Evolutionary conservation across 306 rosid genomes (phyloP).

Genomic region (Senna tora): DNA sequence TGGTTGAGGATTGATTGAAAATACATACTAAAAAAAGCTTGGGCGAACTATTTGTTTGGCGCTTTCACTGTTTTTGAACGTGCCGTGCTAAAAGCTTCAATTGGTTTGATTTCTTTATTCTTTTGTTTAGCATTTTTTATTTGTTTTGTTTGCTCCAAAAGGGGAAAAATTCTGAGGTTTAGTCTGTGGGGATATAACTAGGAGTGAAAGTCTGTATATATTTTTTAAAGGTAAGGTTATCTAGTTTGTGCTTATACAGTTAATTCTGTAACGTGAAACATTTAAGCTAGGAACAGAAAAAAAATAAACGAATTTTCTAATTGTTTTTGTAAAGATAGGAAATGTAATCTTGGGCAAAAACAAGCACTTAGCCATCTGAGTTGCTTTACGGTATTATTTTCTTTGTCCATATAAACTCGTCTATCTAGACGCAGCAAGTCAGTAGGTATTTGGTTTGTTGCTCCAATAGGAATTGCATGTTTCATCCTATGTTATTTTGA

Average conservation of each 20-base stretch:
- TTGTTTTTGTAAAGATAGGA: neutral
- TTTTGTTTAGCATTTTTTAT: neutral
- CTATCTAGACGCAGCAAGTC: conserved; percentile 1
- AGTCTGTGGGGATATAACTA: conserved; percentile 15
- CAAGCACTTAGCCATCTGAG: neutral
- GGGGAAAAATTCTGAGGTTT: neutral
- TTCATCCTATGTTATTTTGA: neutral
- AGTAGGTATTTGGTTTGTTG: neutral
- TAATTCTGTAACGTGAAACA: conserved; percentile 10
- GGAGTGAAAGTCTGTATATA: neutral
- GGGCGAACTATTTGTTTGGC: neutral
- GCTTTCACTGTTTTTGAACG: neutral
- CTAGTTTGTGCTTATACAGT: conserved; percentile 1
- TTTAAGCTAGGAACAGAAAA: neutral
- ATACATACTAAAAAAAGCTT: neutral
- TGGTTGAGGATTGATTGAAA: conserved; percentile 24
- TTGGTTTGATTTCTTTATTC: neutral
- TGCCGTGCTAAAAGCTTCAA: neutral
- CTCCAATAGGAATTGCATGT: neutral
- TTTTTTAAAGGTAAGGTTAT: neutral
- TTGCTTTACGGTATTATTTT: neutral
- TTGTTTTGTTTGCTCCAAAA: neutral
- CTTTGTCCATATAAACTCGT: neutral
- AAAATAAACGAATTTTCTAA: neutral
- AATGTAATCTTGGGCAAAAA: neutral